Conservation (phyloP, 208 protist species). For the Phytomonas serpens region DNA sequence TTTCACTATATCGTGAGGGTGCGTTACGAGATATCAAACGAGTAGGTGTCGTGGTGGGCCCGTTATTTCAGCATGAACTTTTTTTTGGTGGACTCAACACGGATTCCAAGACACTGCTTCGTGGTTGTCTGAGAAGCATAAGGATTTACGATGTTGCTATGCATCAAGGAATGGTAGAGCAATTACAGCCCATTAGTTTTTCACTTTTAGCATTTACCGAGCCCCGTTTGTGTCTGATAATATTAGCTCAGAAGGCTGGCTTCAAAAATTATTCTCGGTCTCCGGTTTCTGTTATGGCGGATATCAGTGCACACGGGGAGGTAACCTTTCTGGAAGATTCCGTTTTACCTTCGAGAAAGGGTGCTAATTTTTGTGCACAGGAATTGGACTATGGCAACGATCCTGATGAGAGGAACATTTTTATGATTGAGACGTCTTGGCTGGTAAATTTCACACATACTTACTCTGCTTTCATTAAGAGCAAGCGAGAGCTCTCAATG, state of each 20-base stretch:
- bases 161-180: constrained; percentile 37
- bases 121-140: constrained; percentile 68
- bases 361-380: constrained; percentile 19
- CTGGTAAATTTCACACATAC: not conserved
- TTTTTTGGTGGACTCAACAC: constrained; percentile 47
- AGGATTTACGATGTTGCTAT: constrained; percentile 63
- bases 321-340: constrained; percentile 31
- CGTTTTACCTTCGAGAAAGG: not conserved
- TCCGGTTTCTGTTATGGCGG: constrained; percentile 21
- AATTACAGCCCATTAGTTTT: constrained; percentile 26
- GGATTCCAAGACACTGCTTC: constrained; percentile 26
- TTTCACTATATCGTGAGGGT: constrained; percentile 61
- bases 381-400: constrained; percentile 68
- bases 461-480: not conserved
- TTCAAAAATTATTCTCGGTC: constrained; percentile 33
- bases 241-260: constrained; percentile 18
- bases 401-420: constrained; percentile 34
- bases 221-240: constrained; percentile 26
- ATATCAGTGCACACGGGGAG: constrained; percentile 35
- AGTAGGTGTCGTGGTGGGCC: constrained; percentile 18
- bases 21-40: constrained; percentile 33
- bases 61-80: constrained; percentile 49
- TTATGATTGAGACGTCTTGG: not conserved
- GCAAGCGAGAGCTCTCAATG: constrained; percentile 18
- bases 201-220: constrained; percentile 27